Percentiles rank a stretch among this genome's conserved stretches.
These are phyloP conservation scores for Phytophthora nicotianae DNA, from an alignment of 352 stramenopile species.

Conservation along the genomic window DNA sequence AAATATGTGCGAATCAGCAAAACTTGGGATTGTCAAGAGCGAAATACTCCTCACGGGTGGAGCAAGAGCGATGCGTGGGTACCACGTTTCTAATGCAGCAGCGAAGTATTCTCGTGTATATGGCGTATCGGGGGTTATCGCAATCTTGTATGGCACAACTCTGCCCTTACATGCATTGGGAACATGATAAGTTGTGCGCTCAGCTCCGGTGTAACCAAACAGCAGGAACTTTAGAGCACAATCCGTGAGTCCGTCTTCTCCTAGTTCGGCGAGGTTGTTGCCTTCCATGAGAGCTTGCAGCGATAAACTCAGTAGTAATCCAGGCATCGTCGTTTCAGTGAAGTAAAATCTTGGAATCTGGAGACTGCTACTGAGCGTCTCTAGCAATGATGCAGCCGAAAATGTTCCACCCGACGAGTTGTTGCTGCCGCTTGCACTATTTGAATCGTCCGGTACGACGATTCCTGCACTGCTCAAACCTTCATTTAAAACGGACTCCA, in stretches of 20 bases:
- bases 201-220: constrained; percentile 53
- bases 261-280: constrained; percentile 51
- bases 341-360: constrained; percentile 65
- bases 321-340: constrained; percentile 67
- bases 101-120: constrained; percentile 77
- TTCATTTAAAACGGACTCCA: constrained; percentile 18
- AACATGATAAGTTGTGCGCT: constrained; percentile 41
- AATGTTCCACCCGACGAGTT: constrained; percentile 18
- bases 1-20: constrained; percentile 59
- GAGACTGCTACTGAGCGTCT: constrained; percentile 36
- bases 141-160: constrained; percentile 76
- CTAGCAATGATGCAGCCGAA: constrained; percentile 11
- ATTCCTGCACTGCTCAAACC: constrained; percentile 28
- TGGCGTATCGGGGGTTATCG: constrained; percentile 65
- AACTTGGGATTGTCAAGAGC: constrained; percentile 54
- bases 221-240: constrained; percentile 58
- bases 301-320: constrained; percentile 58
- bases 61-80: constrained; percentile 62
- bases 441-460: constrained; percentile 13
- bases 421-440: constrained; percentile 6
- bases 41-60: constrained; percentile 44
- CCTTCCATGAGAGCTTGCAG: constrained; percentile 52
- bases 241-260: constrained; percentile 37
- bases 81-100: constrained; percentile 50
- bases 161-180: constrained; percentile 52